These are phyloP conservation scores for Lichtheimia hyalospora DNA, from an alignment of 371 early-diverging fungal genomes.

Conservation along the genomic window DNA sequence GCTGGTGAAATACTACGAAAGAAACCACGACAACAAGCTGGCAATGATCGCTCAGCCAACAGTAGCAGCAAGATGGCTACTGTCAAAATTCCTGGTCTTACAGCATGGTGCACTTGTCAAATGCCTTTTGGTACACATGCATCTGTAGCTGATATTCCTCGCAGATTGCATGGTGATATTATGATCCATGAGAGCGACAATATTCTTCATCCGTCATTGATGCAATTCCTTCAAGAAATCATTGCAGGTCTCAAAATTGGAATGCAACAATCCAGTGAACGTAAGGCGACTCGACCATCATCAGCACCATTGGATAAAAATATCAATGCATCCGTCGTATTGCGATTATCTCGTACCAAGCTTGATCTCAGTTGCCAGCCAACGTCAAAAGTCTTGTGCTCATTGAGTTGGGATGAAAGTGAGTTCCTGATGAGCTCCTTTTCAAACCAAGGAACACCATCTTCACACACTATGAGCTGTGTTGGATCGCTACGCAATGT, in stretches of 20 bases:
- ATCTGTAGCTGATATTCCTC: constrained; percentile 37
- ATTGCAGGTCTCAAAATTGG: constrained; percentile 66
- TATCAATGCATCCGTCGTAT: constrained; percentile 44
- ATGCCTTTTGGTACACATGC: constrained; percentile 60
- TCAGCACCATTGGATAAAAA: constrained; percentile 17
- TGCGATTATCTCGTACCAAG: constrained; percentile 65
- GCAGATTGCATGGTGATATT: constrained; percentile 66
- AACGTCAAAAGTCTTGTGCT: constrained; percentile 73
- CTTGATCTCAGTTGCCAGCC: constrained; percentile 80
- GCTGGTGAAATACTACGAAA: constrained; percentile 19
- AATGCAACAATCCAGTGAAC: constrained; percentile 52
- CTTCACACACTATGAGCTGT: constrained; percentile 57
- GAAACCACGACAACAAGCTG: constrained; percentile 8
- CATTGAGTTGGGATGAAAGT: constrained; percentile 70
- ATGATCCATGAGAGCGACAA: constrained; percentile 78
- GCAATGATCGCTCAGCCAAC: constrained; percentile 3
- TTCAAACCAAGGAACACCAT: constrained; percentile 25
- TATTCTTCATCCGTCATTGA: constrained; percentile 72
- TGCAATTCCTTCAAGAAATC: constrained; percentile 73
- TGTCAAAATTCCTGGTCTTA: constrained; percentile 68
- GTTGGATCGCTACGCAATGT: constrained; percentile 60
- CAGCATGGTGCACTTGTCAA: constrained; percentile 60
- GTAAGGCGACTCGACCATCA: constrained; percentile 28
- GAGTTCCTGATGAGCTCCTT: constrained; percentile 63
- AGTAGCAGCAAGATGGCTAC: constrained; percentile 52